Evolutionary conservation across 768 basidiomycete genomes (phyloP).

Genomic region (Saitozyma podzolica): DNA sequence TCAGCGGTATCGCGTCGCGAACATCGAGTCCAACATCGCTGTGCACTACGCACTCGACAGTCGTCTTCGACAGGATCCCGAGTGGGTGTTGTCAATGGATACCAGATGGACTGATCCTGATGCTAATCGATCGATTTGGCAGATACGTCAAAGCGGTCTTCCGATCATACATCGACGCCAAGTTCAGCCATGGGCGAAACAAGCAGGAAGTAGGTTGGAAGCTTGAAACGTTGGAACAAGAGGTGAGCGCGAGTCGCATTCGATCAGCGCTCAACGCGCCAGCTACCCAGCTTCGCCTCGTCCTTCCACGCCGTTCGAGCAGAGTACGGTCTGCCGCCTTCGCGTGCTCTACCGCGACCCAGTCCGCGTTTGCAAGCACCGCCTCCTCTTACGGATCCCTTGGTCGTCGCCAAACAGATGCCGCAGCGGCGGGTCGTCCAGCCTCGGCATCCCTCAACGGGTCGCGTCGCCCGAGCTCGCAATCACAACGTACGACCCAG

Average conservation of each 20-base stretch:
- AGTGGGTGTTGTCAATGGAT: neutral
- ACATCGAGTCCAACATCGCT: constrained; percentile 3
- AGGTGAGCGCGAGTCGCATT: constrained; percentile 30
- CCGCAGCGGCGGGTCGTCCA: constrained; percentile 12
- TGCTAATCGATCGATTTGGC: neutral
- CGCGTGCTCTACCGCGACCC: constrained; percentile 26
- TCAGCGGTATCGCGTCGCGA: neutral
- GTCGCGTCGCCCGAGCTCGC: neutral
- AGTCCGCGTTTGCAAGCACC: neutral
- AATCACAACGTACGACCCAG: neutral
- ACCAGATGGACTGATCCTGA: neutral
- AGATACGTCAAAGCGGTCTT: constrained; percentile 44
- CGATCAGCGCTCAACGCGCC: neutral
- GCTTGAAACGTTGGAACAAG: constrained; percentile 41
- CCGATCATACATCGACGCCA: constrained; percentile 41
- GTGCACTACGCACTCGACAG: constrained; percentile 15
- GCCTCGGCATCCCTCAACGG: constrained; percentile 3
- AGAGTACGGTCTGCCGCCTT: constrained; percentile 34
- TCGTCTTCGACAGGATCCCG: constrained; percentile 10
- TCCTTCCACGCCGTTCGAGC: constrained; percentile 32
- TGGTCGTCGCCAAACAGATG: constrained; percentile 11
- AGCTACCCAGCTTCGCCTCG: constrained; percentile 34
- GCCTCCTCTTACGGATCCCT: constrained; percentile 4
- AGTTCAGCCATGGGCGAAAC: constrained; percentile 36
- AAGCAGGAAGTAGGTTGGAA: constrained; percentile 40